Evolutionary conservation across 2,329 filamentous ascomycete genomes (phyloP).

Genomic region (Lachnellula subtilissima): DNA sequence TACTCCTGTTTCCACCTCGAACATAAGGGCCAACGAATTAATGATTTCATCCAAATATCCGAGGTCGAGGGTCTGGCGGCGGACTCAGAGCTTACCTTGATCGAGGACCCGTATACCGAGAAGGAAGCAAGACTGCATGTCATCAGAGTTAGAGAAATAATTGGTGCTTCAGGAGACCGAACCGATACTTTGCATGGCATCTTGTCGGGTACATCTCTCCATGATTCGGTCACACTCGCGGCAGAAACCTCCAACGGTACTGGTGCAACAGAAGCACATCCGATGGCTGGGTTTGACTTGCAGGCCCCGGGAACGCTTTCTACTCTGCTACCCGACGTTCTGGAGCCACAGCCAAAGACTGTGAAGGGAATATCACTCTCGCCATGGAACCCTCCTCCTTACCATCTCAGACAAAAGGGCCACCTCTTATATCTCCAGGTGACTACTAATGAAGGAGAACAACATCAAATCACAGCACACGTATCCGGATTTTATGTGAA

Average conservation of each 20-base stretch:
- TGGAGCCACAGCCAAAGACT: conserved; percentile 74
- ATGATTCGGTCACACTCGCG: conserved; percentile 61
- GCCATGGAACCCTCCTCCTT: conserved; percentile 93
- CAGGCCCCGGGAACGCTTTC: conserved; percentile 61
- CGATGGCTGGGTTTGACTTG: conserved; percentile 73
- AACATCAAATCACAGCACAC: conserved; percentile 87
- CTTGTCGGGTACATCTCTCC: conserved; percentile 77
- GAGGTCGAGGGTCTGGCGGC: conserved; percentile 76
- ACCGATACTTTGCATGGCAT: conserved; percentile 84
- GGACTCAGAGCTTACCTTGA: conserved; percentile 72
- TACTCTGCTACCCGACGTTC: conserved; percentile 63
- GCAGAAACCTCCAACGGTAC: conserved; percentile 34
- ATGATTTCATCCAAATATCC: conserved; percentile 89
- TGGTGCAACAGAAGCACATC: conserved; percentile 41
- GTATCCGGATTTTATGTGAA: conserved; percentile 96
- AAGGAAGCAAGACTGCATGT: conserved; percentile 96
- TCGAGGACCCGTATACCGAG: conserved; percentile 96
- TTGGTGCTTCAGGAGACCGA: conserved; percentile 85
- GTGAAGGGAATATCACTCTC: conserved; percentile 86
- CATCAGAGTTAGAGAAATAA: conserved; percentile 83
- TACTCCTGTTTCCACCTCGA: conserved; percentile 99
- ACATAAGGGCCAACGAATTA: conserved; percentile 81
- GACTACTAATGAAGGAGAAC: conserved; percentile 90
- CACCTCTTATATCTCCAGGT: conserved; percentile 87
- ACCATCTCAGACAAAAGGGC: conserved; percentile 83